Evolutionary conservation across 192 early-diverging fungal species (phyloP).

Genomic region (Coemansia sp.): DNA sequence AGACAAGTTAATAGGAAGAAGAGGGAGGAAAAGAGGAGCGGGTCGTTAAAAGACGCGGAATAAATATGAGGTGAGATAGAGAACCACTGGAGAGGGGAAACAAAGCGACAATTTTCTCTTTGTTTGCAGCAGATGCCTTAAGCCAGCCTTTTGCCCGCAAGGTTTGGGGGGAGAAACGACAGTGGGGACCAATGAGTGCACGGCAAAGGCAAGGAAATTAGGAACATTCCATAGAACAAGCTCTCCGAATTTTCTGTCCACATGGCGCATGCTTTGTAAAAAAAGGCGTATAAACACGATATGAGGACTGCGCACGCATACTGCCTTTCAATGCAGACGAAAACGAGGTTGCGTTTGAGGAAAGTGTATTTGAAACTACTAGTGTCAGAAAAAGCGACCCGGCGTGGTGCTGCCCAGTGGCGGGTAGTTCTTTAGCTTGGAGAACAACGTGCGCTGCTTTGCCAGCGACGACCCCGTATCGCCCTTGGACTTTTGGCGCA

Average conservation of each 20-base stretch:
- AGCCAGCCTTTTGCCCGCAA: no score
- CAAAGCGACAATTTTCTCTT: no score
- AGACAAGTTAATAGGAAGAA: neutral
- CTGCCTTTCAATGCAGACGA: neutral
- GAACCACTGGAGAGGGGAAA: no score
- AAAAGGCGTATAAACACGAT: no score
- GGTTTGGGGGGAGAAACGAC: no score
- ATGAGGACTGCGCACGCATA: neutral
- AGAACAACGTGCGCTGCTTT: conserved; percentile 48
- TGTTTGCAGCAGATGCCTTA: no score
- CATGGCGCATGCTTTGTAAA: neutral
- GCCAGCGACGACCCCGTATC: conserved; percentile 45
- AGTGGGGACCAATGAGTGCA: neutral
- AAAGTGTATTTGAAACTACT: neutral
- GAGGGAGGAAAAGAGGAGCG: conserved; percentile 6
- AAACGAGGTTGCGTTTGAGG: neutral
- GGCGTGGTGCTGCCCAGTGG: conserved; percentile 22
- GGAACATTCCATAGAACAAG: conserved; percentile 9
- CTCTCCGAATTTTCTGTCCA: neutral
- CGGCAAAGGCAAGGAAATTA: neutral
- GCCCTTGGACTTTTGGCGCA: conserved; percentile 52
- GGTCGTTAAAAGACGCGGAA: conserved; percentile 3
- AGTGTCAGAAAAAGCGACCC: conserved; percentile 3
- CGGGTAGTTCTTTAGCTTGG: conserved; percentile 44
- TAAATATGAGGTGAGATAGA: neutral